Conservation (phyloP, 768 basidiomycete species). For the Lentinula lateritia region DNA sequence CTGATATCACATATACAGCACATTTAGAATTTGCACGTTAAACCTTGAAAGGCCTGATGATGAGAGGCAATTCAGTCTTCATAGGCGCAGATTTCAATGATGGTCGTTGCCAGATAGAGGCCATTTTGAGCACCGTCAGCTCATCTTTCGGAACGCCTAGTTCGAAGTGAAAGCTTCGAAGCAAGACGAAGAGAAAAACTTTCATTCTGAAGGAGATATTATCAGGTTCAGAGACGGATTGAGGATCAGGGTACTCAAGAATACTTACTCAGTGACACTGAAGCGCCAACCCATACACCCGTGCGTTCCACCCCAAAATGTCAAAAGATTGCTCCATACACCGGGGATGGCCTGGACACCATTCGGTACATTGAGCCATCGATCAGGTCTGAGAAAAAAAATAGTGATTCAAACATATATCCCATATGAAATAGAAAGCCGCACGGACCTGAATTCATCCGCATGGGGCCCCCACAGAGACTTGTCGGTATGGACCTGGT, state of each 20-base stretch:
- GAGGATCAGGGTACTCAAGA: background rate
- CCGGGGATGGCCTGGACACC: slow-evolving; percentile 44
- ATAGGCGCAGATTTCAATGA: background rate
- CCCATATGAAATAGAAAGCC: background rate
- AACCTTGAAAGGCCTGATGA: background rate
- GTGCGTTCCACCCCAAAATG: slow-evolving; percentile 59
- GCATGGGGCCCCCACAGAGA: slow-evolving; percentile 62
- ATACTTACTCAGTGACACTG: slow-evolving; percentile 49
- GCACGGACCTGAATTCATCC: slow-evolving; percentile 46
- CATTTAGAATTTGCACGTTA: no score
- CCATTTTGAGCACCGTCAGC: slow-evolving; percentile 16
- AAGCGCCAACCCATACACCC: slow-evolving; percentile 68
- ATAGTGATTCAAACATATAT: background rate
- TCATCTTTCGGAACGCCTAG: slow-evolving; percentile 43
- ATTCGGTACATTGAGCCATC: slow-evolving; percentile 49
- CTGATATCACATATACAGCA: no score
- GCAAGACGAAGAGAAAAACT: slow-evolving; percentile 40
- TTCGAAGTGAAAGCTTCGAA: slow-evolving; percentile 47
- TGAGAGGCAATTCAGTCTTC: background rate
- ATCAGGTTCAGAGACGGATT: background rate
- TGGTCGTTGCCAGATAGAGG: background rate
- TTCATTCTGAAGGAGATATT: slow-evolving; percentile 24
- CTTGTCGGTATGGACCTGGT: slow-evolving; percentile 44
- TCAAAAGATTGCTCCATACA: slow-evolving; percentile 52
- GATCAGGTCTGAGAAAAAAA: slow-evolving; percentile 44